phyloP scores from a whole-genome alignment of 208 protist species.

The Novymonas esmeraldas region DNA sequence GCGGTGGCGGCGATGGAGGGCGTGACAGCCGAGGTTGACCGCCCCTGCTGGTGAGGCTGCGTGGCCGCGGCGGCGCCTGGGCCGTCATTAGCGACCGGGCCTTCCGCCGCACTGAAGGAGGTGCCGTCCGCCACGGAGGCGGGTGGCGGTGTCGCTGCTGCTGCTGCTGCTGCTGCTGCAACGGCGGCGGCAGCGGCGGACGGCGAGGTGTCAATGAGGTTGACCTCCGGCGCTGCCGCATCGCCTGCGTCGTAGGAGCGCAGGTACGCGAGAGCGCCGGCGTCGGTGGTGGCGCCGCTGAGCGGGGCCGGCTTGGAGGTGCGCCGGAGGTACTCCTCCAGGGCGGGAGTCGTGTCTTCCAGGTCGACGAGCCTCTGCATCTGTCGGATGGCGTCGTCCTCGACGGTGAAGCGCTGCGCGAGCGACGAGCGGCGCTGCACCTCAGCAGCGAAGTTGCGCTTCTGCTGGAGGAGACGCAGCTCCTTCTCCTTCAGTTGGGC shows the following conservation, averaged over 20 bases:
- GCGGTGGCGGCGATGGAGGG: background rate
- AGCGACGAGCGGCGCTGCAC: conserved; percentile 41
- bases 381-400: conserved; percentile 48
- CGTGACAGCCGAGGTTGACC: background rate
- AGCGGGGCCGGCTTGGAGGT: conserved; percentile 5
- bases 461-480: conserved; percentile 53
- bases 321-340: conserved; percentile 44
- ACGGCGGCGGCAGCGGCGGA: background rate
- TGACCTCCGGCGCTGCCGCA: background rate
- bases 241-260: conserved; percentile 16
- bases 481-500: conserved; percentile 49
- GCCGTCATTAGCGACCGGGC: too few relatives aligned
- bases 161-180: background rate
- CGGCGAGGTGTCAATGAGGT: conserved; percentile 2
- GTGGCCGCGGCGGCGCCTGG: too few relatives aligned
- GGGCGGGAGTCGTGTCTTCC: conserved; percentile 22
- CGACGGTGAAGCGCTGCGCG: conserved; percentile 27
- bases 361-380: conserved; percentile 49
- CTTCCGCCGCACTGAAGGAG: too few relatives aligned
- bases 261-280: conserved; percentile 21
- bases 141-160: too few relatives aligned
- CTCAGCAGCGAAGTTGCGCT: conserved; percentile 53
- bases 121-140: too few relatives aligned
- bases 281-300: conserved; percentile 14
- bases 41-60: background rate